These are phyloP conservation scores for Candida oleophila DNA, from an alignment of 805 yeast species.

Conservation along the genomic window DNA sequence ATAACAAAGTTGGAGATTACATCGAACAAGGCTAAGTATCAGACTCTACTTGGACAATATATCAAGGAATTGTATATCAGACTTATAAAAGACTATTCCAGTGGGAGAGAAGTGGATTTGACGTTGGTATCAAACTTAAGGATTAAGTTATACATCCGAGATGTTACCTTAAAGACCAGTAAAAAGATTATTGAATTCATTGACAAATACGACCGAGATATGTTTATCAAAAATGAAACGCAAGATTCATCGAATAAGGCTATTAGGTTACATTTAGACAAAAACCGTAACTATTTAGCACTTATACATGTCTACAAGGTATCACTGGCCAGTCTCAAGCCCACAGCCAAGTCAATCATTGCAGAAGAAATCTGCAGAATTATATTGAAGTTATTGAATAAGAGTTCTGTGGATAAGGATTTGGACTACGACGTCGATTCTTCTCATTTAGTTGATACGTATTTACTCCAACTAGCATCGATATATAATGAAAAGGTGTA, in stretches of 20 bases:
- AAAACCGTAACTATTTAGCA: neutral
- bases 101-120: conserved; percentile 1
- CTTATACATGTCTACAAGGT: conserved; percentile 2
- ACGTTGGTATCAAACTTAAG: neutral
- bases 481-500: conserved; percentile 23
- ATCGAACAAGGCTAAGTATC: neutral
- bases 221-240: conserved; percentile 2
- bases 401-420: conserved; percentile 1
- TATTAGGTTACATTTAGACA: neutral
- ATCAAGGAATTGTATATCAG: neutral
- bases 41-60: conserved; percentile 1
- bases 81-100: neutral
- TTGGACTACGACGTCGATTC: conserved; percentile 1
- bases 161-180: conserved; percentile 6
- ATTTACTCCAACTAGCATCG: conserved; percentile 11
- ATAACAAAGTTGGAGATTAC: neutral
- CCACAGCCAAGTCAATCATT: conserved; percentile 4
- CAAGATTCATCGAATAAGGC: conserved; percentile 1
- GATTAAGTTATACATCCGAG: conserved; percentile 3
- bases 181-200: conserved; percentile 12
- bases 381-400: neutral
- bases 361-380: conserved; percentile 5
- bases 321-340: neutral
- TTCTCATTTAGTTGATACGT: conserved; percentile 5
- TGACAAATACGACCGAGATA: conserved; percentile 8